phyloP scores from a whole-genome alignment of 2,329 filamentous ascomycete genomes.

The Thermochaetoides dissita region DNA sequence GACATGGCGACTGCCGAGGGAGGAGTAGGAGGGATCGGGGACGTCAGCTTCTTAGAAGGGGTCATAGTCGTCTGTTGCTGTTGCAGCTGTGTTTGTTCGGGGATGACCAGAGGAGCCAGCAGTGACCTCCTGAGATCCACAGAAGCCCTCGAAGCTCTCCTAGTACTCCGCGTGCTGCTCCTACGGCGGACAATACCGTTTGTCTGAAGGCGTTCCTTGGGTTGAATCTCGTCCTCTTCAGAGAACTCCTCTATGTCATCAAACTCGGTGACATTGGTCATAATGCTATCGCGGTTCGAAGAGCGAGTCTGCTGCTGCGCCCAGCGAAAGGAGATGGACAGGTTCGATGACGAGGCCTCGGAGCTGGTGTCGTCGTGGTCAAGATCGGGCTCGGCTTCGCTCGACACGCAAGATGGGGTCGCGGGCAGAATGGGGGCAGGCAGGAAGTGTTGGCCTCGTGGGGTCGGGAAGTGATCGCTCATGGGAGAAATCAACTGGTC shows the following conservation, averaged over 20 bases:
- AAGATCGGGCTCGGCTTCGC: constrained; percentile 33
- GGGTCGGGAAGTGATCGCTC: constrained; percentile 57
- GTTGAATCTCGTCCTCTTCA: constrained; percentile 50
- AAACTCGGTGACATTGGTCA: constrained; percentile 58
- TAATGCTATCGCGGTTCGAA: constrained; percentile 38
- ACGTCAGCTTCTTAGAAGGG: constrained; percentile 35
- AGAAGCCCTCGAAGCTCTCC: constrained; percentile 28
- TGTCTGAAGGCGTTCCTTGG: constrained; percentile 30
- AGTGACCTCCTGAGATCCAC: constrained; percentile 19
- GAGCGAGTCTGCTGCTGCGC: constrained; percentile 35
- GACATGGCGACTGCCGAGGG: constrained; percentile 61
- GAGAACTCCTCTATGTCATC: constrained; percentile 81
- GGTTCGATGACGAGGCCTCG: constrained; percentile 34
- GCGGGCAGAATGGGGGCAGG: constrained; percentile 48
- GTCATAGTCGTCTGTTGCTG: constrained; percentile 16
- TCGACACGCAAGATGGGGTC: constrained; percentile 41
- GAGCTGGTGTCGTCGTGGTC: constrained; percentile 23
- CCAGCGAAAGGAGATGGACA: constrained; percentile 26
- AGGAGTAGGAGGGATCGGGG: constrained; percentile 49
- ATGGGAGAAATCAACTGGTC: constrained; percentile 45
- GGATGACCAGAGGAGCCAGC: constrained; percentile 41
- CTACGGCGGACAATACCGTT: constrained; percentile 22
- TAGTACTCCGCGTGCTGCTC: constrained; percentile 25
- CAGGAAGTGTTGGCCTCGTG: constrained; percentile 52
- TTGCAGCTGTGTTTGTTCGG: constrained; percentile 20